Conservation (phyloP, 2,329 filamentous ascomycete species). For the Ceratocystiopsis brevicomis region DNA sequence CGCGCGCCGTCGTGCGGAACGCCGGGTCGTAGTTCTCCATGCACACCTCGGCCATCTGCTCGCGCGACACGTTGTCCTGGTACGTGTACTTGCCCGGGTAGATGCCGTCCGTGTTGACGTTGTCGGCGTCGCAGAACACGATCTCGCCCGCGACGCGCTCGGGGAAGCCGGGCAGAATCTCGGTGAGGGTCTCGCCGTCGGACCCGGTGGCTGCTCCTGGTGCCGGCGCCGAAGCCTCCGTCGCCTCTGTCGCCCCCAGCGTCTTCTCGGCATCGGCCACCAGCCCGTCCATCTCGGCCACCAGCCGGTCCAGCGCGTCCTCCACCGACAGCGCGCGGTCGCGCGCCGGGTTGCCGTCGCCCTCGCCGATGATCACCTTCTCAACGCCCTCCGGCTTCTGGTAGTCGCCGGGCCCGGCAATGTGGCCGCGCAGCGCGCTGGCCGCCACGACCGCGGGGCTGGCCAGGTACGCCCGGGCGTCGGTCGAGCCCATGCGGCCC, state of each 20-base stretch:
- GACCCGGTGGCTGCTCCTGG: too few species aligned
- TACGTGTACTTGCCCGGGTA: conserved; percentile 68
- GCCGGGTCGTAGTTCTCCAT: conserved; percentile 83
- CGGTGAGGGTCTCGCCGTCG: conserved; percentile 31
- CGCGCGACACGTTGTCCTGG: conserved; percentile 58
- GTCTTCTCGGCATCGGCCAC: conserved; percentile 30
- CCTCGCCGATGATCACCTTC: conserved; percentile 17
- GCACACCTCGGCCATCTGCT: conserved; percentile 72
- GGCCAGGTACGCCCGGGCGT: conserved; percentile 69
- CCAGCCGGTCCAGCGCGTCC: conserved; percentile 51
- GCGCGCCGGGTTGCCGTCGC: conserved; percentile 8
- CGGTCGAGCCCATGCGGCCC: conserved; percentile 66
- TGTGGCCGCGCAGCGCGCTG: conserved; percentile 55
- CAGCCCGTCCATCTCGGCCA: conserved; percentile 47
- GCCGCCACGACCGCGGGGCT: conserved; percentile 86
- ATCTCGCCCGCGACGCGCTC: conserved; percentile 72
- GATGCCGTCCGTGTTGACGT: conserved; percentile 83
- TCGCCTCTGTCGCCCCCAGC: conserved; percentile 16
- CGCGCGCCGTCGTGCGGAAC: conserved; percentile 44
- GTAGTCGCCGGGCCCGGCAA: conserved; percentile 63
- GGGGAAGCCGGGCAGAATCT: conserved; percentile 73
- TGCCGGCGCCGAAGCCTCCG: too few species aligned
- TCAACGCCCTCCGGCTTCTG: conserved; percentile 24
- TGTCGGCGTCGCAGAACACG: conserved; percentile 61
- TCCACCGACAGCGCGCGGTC: conserved; percentile 25